These are phyloP conservation scores for Wallemia ichthyophaga DNA, from an alignment of 1,284 basidiomycete genomes.

Conservation along the genomic window DNA sequence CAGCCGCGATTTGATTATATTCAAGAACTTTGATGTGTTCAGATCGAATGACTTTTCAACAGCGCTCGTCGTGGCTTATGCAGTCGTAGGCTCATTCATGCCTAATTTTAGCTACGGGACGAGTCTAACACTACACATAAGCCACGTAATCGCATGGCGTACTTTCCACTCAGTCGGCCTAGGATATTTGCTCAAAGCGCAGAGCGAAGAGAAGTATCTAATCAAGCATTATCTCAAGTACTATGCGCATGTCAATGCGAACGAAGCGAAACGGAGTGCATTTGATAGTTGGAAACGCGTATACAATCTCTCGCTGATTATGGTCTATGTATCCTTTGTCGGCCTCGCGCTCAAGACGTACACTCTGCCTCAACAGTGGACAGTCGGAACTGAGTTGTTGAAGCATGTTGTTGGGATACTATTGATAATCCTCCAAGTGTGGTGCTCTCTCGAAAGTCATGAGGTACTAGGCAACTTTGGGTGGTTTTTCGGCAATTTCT, in stretches of 20 bases:
- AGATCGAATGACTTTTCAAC: slow-evolving; percentile 47
- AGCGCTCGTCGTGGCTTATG: slow-evolving; percentile 27
- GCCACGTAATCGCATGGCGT: slow-evolving; percentile 61
- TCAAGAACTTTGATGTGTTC: slow-evolving; percentile 55
- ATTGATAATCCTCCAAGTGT: slow-evolving; percentile 59
- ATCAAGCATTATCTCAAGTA: slow-evolving; percentile 81
- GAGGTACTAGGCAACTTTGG: slow-evolving; percentile 81
- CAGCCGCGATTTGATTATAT: slow-evolving; percentile 50
- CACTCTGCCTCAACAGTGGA: slow-evolving; percentile 48
- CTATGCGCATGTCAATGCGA: slow-evolving; percentile 24
- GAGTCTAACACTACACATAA: slow-evolving; percentile 33
- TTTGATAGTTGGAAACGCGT: slow-evolving; percentile 82
- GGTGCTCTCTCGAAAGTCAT: slow-evolving; percentile 68
- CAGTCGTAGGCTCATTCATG: slow-evolving; percentile 18
- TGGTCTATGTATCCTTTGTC: slow-evolving; percentile 54
- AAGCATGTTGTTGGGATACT: slow-evolving; percentile 63
- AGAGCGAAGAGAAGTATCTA: slow-evolving; percentile 60
- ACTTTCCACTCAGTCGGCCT: slow-evolving; percentile 67
- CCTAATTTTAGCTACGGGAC: slow-evolving; percentile 14
- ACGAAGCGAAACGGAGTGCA: slow-evolving; percentile 57
- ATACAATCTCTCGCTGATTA: slow-evolving; percentile 73
- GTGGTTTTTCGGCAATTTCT: slow-evolving; percentile 96
- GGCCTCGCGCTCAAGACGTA: slow-evolving; percentile 69
- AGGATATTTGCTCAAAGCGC: slow-evolving; percentile 48
- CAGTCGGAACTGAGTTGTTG: slow-evolving; percentile 58